These are phyloP conservation scores for Aegilops umbellulata DNA, from an alignment of 176 grass and related monocot species.

Conservation along the genomic window DNA sequence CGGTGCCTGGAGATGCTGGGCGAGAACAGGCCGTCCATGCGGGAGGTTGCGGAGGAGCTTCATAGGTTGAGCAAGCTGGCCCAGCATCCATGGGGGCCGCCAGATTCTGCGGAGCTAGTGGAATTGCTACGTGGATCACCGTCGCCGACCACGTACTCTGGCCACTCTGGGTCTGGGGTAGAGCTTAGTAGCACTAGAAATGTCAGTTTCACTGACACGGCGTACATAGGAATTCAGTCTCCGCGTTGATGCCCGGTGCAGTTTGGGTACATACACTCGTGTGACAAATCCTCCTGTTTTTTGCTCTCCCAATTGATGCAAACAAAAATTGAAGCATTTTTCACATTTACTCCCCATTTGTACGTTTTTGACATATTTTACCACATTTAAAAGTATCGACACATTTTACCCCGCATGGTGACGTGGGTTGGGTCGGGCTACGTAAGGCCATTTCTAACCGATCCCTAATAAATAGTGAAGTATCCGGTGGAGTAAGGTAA, in stretches of 20 bases:
- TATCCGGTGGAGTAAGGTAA: no score
- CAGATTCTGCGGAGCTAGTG: slow-evolving; percentile 25
- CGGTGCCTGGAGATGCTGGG: slow-evolving; percentile 54
- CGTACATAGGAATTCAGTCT: slow-evolving; percentile 38
- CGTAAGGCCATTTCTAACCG: no score
- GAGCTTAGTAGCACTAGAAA: slow-evolving; percentile 10
- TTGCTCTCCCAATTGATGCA: no score
- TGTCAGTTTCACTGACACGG: slow-evolving; percentile 15
- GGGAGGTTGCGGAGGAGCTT: slow-evolving; percentile 48
- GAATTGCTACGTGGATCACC: slow-evolving; percentile 21
- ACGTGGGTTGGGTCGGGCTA: no score
- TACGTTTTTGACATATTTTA: no score
- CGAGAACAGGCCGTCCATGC: slow-evolving; percentile 57
- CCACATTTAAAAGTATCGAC: no score
- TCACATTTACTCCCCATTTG: no score
- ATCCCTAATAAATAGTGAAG: no score
- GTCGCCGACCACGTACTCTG: not conserved
- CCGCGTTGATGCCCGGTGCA: slow-evolving; percentile 12
- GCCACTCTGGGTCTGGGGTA: slow-evolving; percentile 15
- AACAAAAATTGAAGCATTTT: no score
- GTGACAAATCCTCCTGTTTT: not conserved
- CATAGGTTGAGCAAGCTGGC: slow-evolving; percentile 35
- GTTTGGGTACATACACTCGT: not conserved
- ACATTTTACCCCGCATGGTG: no score
- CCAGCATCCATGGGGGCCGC: slow-evolving; percentile 29